These are phyloP conservation scores for Curvularia eragrostidis DNA, from an alignment of 2,329 filamentous ascomycete species.

Conservation along the genomic window DNA sequence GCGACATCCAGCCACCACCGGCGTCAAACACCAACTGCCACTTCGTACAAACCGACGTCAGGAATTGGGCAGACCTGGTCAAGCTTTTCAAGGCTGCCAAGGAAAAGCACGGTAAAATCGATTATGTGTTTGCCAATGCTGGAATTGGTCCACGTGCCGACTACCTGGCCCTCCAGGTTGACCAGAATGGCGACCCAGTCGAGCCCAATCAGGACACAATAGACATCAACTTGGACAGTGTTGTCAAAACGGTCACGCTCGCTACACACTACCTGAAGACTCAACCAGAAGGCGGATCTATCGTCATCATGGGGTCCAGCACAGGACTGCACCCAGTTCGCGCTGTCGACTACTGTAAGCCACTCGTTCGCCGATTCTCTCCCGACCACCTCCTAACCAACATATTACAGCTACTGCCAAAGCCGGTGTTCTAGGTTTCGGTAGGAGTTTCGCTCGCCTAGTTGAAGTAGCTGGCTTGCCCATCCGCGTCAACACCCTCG, in stretches of 20 bases:
- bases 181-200: slow-evolving; percentile 58
- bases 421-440: slow-evolving; percentile 62
- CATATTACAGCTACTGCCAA: slow-evolving; percentile 56
- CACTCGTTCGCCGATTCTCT: background rate
- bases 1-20: slow-evolving; percentile 57
- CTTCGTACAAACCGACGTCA: slow-evolving; percentile 52
- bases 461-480: slow-evolving; percentile 50
- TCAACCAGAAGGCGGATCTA: slow-evolving; percentile 57
- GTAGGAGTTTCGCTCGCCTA: slow-evolving; percentile 55
- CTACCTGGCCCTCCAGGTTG: slow-evolving; percentile 57
- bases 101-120: slow-evolving; percentile 52
- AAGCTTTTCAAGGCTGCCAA: slow-evolving; percentile 61
- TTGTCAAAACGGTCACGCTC: slow-evolving; percentile 59
- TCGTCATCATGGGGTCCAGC: slow-evolving; percentile 62
- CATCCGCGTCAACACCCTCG: slow-evolving; percentile 63
- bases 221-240: slow-evolving; percentile 60
- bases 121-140: slow-evolving; percentile 63
- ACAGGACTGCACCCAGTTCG: slow-evolving; percentile 60
- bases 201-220: slow-evolving; percentile 54
- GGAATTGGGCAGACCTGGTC: slow-evolving; percentile 58
- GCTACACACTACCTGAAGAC: slow-evolving; percentile 60
- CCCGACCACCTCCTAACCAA: slow-evolving; percentile 3
- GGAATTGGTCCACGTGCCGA: slow-evolving; percentile 58
- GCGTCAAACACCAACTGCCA: slow-evolving; percentile 30
- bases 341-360: slow-evolving; percentile 59